phyloP scores from a whole-genome alignment of 176 grass and related monocot genomes.

The Aegilops tauschii region DNA sequence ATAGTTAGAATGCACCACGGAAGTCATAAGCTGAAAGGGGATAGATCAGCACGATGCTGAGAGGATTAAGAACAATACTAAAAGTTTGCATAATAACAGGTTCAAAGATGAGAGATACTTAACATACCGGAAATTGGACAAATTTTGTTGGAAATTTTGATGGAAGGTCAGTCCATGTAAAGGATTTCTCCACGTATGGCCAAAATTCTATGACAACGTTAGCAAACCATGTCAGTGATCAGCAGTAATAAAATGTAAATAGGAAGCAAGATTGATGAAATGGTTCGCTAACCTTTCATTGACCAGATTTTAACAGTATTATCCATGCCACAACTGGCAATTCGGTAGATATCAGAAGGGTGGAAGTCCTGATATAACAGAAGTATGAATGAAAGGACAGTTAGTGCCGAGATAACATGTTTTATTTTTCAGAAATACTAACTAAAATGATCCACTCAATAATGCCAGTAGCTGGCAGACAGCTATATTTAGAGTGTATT shows the following conservation, averaged over 20 bases:
- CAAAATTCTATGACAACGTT: constrained; percentile 65
- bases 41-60: constrained; percentile 7
- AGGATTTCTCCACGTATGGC: constrained; percentile 96
- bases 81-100: neutral
- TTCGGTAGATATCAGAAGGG: constrained; percentile 81
- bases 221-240: constrained; percentile 14
- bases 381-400: neutral
- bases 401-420: neutral
- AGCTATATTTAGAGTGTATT: neutral
- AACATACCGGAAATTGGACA: constrained; percentile 82
- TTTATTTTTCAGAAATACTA: neutral
- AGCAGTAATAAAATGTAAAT: constrained; percentile 4
- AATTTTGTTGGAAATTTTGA: constrained; percentile 99
- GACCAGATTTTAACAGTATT: constrained; percentile 98
- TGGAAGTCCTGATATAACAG: constrained; percentile 73
- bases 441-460: neutral
- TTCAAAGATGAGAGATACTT: constrained; percentile 18
- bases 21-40: constrained; percentile 65
- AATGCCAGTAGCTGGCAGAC: neutral
- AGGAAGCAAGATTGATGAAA: constrained; percentile 4
- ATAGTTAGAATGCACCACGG: constrained; percentile 82
- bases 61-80: neutral
- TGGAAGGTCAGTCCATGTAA: constrained; percentile 93
- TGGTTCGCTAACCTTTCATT: constrained; percentile 73
- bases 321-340: constrained; percentile 99